Evolutionary conservation across 2,329 filamentous ascomycete genomes (phyloP).

Genomic region (Catunica adiposa): DNA sequence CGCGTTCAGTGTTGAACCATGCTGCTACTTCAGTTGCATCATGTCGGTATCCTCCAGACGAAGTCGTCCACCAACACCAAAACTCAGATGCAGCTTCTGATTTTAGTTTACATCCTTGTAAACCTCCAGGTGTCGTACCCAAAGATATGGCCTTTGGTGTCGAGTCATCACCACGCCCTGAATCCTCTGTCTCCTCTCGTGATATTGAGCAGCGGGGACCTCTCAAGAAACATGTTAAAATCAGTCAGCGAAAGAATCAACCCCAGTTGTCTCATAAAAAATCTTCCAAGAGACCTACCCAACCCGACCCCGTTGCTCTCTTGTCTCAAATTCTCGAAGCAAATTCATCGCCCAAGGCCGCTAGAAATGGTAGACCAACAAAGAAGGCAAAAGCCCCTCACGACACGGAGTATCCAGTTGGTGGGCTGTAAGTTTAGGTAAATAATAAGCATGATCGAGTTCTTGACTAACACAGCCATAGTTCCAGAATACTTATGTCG

Average conservation of each 20-base stretch:
- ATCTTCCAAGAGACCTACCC: neutral
- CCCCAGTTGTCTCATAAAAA: neutral
- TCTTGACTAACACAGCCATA: neutral
- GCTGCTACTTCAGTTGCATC: no score
- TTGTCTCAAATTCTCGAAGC: neutral
- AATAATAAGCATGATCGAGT: neutral
- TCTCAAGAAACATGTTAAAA: neutral
- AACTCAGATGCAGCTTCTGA: neutral
- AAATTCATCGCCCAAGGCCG: neutral
- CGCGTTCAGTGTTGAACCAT: no score
- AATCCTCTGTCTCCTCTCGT: neutral
- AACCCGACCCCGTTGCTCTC: neutral
- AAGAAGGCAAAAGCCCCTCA: slow-evolving; percentile 6
- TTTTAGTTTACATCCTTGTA: neutral
- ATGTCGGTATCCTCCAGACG: no score
- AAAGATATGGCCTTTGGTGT: neutral
- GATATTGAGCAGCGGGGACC: neutral
- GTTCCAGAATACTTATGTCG: slow-evolving; percentile 4
- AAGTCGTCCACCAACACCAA: neutral
- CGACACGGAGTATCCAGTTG: neutral
- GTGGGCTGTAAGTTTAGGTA: slow-evolving; percentile 3
- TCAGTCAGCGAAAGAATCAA: neutral
- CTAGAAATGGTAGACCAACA: neutral
- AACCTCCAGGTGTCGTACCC: neutral
- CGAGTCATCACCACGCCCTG: neutral